These are phyloP conservation scores for Nelumbo lutea DNA, from an alignment of 164 flowering plant species.

Conservation along the genomic window DNA sequence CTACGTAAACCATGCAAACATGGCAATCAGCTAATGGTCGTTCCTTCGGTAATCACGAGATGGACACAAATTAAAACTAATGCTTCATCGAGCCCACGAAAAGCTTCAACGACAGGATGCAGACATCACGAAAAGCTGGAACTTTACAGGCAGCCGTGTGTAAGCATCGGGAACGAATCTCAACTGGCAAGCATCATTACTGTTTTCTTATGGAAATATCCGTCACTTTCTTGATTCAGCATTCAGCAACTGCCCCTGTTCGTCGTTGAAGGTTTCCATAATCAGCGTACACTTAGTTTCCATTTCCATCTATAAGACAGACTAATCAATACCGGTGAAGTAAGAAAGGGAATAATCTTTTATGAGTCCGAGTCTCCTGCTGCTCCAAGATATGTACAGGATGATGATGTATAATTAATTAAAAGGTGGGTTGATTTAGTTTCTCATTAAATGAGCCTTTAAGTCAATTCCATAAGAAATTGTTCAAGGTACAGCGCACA, in stretches of 20 bases:
- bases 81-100: conserved; percentile 4
- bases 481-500: background rate
- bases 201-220: conserved; percentile 4
- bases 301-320: background rate
- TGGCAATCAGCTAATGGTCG: conserved; percentile 19
- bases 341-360: background rate
- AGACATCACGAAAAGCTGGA: background rate
- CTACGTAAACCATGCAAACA: conserved; percentile 25
- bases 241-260: background rate
- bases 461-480: background rate
- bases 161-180: conserved; percentile 7
- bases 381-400: background rate
- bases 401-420: background rate
- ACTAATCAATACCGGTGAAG: background rate
- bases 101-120: conserved; percentile 11
- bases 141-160: conserved; percentile 1
- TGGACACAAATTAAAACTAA: conserved; percentile 1
- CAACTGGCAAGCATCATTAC: conserved; percentile 7
- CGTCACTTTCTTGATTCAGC: background rate
- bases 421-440: background rate
- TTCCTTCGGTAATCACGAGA: background rate
- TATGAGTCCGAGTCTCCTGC: background rate
- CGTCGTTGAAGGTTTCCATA: conserved; percentile 1
- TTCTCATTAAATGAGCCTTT: background rate
- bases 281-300: background rate